Percentiles rank a stretch among this genome's conserved stretches.
Evolutionary conservation across 805 yeast species (phyloP).

Genomic region (Saturnispora serradocipensis): DNA sequence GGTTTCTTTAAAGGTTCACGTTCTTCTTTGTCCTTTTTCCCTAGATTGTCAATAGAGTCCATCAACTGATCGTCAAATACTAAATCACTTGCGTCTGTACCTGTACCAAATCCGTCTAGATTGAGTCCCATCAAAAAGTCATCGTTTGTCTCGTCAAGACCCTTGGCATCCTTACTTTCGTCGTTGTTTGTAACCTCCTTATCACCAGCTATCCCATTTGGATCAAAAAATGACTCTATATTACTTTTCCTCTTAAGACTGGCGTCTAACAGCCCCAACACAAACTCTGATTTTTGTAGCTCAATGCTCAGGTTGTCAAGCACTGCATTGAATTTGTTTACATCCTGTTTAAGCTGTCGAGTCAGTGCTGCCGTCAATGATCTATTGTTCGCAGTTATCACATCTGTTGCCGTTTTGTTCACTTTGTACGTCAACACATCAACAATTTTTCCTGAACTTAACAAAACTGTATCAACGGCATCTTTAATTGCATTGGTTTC

Average conservation of each 20-base stretch:
- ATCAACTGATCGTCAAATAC: conserved; percentile 12
- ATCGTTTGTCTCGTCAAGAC: background rate
- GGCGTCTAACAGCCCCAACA: conserved; percentile 21
- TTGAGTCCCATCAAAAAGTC: background rate
- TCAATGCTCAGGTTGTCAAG: conserved; percentile 24
- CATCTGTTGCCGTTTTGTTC: conserved; percentile 19
- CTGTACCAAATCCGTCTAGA: background rate
- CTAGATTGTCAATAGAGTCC: background rate
- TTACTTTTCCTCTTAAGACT: conserved; percentile 21
- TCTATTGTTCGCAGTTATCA: conserved; percentile 24
- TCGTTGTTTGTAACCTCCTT: background rate
- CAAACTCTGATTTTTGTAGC: conserved; percentile 22
- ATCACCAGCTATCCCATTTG: background rate
- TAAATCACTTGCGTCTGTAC: conserved; percentile 4
- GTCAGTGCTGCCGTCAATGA: conserved; percentile 22
- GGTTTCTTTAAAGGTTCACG: no score
- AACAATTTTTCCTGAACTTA: conserved; percentile 26
- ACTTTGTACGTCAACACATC: conserved; percentile 24
- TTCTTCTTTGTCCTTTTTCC: background rate
- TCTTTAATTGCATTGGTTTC: conserved; percentile 11
- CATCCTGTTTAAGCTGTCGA: conserved; percentile 18
- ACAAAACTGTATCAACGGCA: conserved; percentile 26
- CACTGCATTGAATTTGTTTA: conserved; percentile 22
- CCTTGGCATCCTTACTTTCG: background rate
- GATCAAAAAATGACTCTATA: background rate